Conservation (phyloP, 139 green algal species). For the Chlamydomonas schloesseri region DNA sequence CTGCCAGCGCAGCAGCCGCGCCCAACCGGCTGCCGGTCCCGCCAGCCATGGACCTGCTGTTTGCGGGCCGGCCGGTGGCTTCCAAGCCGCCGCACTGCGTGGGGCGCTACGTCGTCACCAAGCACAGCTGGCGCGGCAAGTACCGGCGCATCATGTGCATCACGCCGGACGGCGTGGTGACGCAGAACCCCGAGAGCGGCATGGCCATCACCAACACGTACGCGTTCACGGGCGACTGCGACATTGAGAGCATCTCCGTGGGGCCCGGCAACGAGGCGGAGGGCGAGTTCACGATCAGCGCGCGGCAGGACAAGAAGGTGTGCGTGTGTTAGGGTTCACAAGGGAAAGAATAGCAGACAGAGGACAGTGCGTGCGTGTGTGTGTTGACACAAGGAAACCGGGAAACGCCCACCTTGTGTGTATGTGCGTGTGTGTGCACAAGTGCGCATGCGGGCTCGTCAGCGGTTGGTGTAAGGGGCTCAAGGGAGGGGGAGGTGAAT, state of each 20-base stretch:
- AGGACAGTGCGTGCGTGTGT: no score
- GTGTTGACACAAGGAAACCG: no score
- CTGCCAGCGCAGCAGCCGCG: no score
- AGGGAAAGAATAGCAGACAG: no score
- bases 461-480: no score
- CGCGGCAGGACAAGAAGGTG: conserved; percentile 78
- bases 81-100: conserved; percentile 60
- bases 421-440: no score
- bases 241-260: conserved; percentile 58
- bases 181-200: conserved; percentile 79
- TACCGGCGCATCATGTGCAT: conserved; percentile 87
- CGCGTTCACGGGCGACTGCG: conserved; percentile 64
- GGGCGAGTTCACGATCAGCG: conserved; percentile 77
- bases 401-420: no score
- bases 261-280: conserved; percentile 60
- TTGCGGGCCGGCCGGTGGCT: not conserved
- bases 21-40: no score
- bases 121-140: conserved; percentile 84
- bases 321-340: no score
- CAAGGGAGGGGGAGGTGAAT: no score
- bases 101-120: conserved; percentile 80
- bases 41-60: conserved; percentile 8
- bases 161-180: conserved; percentile 76
- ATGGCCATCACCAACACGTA: conserved; percentile 88
- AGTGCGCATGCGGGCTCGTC: no score